A percentile compares a stretch with the other conserved stretches of the same genome.
These are phyloP conservation scores for Pichia sp. DNA, from an alignment of 1,139 yeast genomes.

Conservation along the genomic window DNA sequence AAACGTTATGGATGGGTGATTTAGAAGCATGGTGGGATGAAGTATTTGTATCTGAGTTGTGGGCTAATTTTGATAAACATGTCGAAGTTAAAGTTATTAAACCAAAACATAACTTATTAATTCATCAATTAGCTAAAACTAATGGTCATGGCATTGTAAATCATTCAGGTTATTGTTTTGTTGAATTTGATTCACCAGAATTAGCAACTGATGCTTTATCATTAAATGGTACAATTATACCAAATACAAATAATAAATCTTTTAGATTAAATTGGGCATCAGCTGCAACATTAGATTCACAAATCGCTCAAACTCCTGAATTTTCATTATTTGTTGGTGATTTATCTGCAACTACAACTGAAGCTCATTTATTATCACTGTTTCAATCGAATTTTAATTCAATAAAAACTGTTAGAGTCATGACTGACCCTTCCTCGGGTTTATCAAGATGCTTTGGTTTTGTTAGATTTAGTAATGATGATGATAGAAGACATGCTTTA, in stretches of 20 bases:
- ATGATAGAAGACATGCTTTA: slow-evolving; percentile 70
- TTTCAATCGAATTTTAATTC: slow-evolving; percentile 70
- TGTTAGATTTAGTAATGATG: slow-evolving; percentile 69
- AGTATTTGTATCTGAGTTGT: slow-evolving; percentile 53
- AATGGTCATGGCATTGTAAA: slow-evolving; percentile 29
- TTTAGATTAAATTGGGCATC: slow-evolving; percentile 86
- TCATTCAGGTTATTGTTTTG: slow-evolving; percentile 80
- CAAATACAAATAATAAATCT: slow-evolving; percentile 46
- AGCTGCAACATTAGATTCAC: slow-evolving; percentile 48
- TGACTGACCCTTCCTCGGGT: slow-evolving; percentile 74
- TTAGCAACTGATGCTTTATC: slow-evolving; percentile 66
- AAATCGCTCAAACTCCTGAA: slow-evolving; percentile 42
- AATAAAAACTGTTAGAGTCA: slow-evolving; percentile 78
- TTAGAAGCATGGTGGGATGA: slow-evolving; percentile 85
- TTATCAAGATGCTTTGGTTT: slow-evolving; percentile 86
- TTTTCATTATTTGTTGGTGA: slow-evolving; percentile 84
- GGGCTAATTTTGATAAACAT: slow-evolving; percentile 47
- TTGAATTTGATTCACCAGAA: slow-evolving; percentile 63
- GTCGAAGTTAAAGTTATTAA: slow-evolving; percentile 58
- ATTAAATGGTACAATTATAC: slow-evolving; percentile 64
- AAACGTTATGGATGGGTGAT: slow-evolving; percentile 88
- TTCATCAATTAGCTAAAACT: slow-evolving; percentile 27
- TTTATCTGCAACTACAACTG: slow-evolving; percentile 69
- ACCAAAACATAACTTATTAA: slow-evolving; percentile 32
- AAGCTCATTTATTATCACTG: slow-evolving; percentile 56